Evolutionary conservation across 176 grass and related monocot genomes (phyloP), one percentile per base, ranked within the genome.

Genomic region (Thalia dealbata): DNA sequence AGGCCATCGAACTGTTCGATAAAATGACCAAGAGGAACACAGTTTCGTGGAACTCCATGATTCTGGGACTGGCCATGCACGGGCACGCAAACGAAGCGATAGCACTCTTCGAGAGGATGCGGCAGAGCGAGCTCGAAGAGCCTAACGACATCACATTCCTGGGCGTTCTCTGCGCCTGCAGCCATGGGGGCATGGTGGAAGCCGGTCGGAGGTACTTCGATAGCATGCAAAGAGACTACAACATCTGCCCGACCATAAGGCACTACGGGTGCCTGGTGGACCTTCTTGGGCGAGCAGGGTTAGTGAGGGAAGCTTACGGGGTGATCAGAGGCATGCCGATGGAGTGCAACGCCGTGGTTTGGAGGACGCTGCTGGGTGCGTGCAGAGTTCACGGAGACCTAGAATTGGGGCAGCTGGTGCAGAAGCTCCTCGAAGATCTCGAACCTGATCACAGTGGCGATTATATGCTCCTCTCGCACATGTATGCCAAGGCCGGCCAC

Each of bases 401-500:
- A 19, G 64, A 78, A 69, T 32, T 78, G 7, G 75, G 75, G 48
- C 16, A 58, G 29, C 27, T 24, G 12, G 75, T 78, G 52, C 48
- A 45, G 21, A 55, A 68, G 48, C 75, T 68, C 66, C 28, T 78
- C 9, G 46, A 56, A 14, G 64, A 78, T 48, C 3, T 78, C 46
- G 75, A 78, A 24, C 75, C 75, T 26, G 63, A 78, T 43, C 75
- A 78, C 10, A 78, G 75, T 61, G 64, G 75, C 22, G 75, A 78
- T 64, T 78, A 68, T n/a, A 29, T 78, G 50, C 75, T 78, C 22
- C 75, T 78, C 11, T 78, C 75, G 1, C 75, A 78, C 28, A 69
- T 78, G 27, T 78, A 69, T 42, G 64, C 75, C 0, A 54, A n/a
- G 12, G 26, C 48, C 3, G 75, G 75, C 23, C 62, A 50, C 19